Percentiles rank a stretch among this genome's conserved stretches.
These are phyloP conservation scores for Clarireedia paspali DNA, from an alignment of 2,329 filamentous ascomycete species.

Conservation along the genomic window DNA sequence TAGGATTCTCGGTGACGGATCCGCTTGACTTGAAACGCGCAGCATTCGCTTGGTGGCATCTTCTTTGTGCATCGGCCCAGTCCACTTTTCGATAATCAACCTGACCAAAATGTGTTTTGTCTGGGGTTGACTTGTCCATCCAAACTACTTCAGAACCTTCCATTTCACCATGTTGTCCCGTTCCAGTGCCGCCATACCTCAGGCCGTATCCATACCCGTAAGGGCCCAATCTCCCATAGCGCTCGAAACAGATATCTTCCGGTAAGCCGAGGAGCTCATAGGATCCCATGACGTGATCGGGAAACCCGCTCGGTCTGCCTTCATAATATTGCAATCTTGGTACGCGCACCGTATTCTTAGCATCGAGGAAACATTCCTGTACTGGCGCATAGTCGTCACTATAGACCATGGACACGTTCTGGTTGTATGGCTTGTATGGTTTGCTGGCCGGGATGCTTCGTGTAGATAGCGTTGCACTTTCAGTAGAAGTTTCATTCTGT, in stretches of 20 bases:
- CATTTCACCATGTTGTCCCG: slow-evolving; percentile 76
- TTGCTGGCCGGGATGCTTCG: slow-evolving; percentile 40
- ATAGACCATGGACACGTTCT: slow-evolving; percentile 43
- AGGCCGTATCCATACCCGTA: slow-evolving; percentile 85
- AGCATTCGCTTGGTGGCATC: slow-evolving; percentile 64
- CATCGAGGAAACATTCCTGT: slow-evolving; percentile 73
- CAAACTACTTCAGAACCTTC: slow-evolving; percentile 77
- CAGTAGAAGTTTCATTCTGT: slow-evolving; percentile 30
- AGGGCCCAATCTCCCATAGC: slow-evolving; percentile 78
- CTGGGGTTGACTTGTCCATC: slow-evolving; percentile 38
- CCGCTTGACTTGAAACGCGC: slow-evolving; percentile 48
- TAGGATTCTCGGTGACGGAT: slow-evolving; percentile 8
- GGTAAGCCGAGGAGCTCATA: slow-evolving; percentile 72
- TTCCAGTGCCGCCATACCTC: slow-evolving; percentile 70
- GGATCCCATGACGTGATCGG: slow-evolving; percentile 77
- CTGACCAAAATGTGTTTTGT: slow-evolving; percentile 38
- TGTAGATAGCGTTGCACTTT: slow-evolving; percentile 30
- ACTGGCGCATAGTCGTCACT: slow-evolving; percentile 42
- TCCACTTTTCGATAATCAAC: slow-evolving; percentile 71
- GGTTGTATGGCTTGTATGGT: slow-evolving; percentile 55
- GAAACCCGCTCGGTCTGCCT: slow-evolving; percentile 77
- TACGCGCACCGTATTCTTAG: slow-evolving; percentile 53
- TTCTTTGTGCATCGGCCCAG: slow-evolving; percentile 72
- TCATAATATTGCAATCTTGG: slow-evolving; percentile 67
- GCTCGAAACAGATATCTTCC: slow-evolving; percentile 86